These are phyloP conservation scores for Wallacemonas sp. DNA, from an alignment of 208 protist genomes.

Conservation along the genomic window DNA sequence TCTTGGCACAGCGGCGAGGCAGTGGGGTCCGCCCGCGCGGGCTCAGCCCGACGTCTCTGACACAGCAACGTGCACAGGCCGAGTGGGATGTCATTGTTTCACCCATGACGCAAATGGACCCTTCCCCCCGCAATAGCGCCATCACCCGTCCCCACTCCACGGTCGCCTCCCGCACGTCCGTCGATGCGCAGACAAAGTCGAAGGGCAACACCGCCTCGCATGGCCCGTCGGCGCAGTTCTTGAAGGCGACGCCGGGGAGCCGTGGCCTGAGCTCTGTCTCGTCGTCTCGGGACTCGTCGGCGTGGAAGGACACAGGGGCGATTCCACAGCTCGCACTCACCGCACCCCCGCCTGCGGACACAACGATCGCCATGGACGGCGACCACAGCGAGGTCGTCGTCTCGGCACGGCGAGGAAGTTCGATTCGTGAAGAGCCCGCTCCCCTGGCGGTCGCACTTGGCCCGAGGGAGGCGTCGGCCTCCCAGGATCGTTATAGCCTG, in stretches of 20 bases:
- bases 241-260: background rate
- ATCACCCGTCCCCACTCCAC: background rate
- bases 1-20: background rate
- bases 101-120: constrained; percentile 27
- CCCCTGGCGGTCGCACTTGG: no score
- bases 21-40: background rate
- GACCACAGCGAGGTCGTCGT: constrained; percentile 11
- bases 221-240: no score
- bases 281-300: background rate
- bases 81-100: constrained; percentile 19
- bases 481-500: constrained; percentile 1
- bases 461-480: no score
- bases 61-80: background rate
- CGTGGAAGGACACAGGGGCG: background rate
- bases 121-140: background rate
- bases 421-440: no score
- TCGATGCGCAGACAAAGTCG: background rate
- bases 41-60: constrained; percentile 4
- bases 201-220: background rate
- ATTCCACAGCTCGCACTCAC: no score
- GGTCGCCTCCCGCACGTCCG: background rate
- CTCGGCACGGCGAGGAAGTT: background rate
- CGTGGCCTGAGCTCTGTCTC: background rate
- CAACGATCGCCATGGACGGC: background rate
- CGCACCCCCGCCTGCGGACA: background rate